Conservation (phyloP, 2,329 filamentous ascomycete genomes). For the Stachybotrys echinatus region DNA sequence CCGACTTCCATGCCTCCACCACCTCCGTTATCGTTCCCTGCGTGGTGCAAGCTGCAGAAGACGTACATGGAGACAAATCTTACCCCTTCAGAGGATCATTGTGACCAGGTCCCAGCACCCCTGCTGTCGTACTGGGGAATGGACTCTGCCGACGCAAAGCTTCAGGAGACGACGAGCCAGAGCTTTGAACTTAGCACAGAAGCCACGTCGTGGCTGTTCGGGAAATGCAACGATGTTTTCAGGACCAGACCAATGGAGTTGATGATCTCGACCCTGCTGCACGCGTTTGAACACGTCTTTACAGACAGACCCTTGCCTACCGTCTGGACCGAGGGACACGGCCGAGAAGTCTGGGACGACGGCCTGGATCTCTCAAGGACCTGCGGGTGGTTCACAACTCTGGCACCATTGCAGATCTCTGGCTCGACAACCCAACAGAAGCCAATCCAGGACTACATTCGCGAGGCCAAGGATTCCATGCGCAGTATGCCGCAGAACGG, state of each 20-base stretch:
- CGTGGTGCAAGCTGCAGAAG: too few species aligned
- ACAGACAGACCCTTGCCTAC: conserved; percentile 17
- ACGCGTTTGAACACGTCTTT: conserved; percentile 23
- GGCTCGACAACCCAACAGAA: not conserved
- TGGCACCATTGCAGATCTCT: conserved; percentile 6
- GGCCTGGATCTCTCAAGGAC: conserved; percentile 23
- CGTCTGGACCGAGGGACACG: conserved; percentile 28
- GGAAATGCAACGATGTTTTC: conserved; percentile 12
- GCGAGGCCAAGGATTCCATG: conserved; percentile 14
- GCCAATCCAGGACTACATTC: conserved; percentile 7
- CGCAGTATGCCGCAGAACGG: conserved; percentile 11
- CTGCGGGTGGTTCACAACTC: conserved; percentile 31
- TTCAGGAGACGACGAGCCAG: too few species aligned
- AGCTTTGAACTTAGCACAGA: not conserved
- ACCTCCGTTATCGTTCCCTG: conserved; percentile 24
- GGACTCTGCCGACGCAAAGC: too few species aligned
- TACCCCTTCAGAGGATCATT: not conserved
- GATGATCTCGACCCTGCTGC: conserved; percentile 19
- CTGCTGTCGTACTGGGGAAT: too few species aligned
- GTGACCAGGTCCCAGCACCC: not conserved
- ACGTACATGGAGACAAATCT: too few species aligned
- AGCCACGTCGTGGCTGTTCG: conserved; percentile 9
- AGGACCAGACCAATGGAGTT: conserved; percentile 25
- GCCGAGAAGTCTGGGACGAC: conserved; percentile 23
- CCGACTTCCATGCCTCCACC: too few species aligned